Evolutionary conservation across 2,329 filamentous ascomycete species (phyloP), one percentile per base, ranked within the genome.

Genomic region (Fusarium keratoplasticum): DNA sequence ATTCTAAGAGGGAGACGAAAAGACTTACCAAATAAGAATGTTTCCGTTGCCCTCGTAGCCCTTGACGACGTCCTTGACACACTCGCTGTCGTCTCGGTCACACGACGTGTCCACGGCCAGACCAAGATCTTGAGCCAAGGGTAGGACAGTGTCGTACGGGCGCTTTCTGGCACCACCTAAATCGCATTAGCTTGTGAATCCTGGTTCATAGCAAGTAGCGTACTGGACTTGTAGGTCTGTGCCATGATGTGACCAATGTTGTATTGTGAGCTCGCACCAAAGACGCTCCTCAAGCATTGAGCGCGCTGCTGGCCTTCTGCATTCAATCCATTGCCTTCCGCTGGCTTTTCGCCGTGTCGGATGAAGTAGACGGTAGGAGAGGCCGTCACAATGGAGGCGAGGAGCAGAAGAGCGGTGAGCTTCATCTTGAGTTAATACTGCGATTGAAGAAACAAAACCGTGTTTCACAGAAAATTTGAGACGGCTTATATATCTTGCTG

Each of bases 341-440:
- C 80, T 1, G 90, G 89, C 80, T 92, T 92, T 80, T 92, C 90
- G 67, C 90, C 90, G 72, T 92, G 90, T 20, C 90, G 87, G 78
- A 92, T 92, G 10, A 92, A 81, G 77, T 90, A 92, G 35, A 92
- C 87, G 1, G 86, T 91, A 2, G 89, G 85, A 11, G 76, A 71
- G 33, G 75, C 75, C 10, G 72, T 69, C 4, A 72, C 77, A 25
- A 78, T 27, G 8, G 71, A 70, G 10, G 70, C 66, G 25, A 78
- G 60, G n/a, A 65, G 61, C 2, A 79, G 20, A 13, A 79, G 13
- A 5, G 63, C 33, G 22, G 65, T 38, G 35, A 73, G 29, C 66
- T 76, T 77, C 78, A 80, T 80, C 16, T 18, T 74, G 50, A 16
- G 20, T 27, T 5, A 50, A 9, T 18, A 4, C 42, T 14, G 3